Evolutionary conservation across 1,284 basidiomycete genomes (phyloP).

Genomic region (Lentinula novae-zelandiae): DNA sequence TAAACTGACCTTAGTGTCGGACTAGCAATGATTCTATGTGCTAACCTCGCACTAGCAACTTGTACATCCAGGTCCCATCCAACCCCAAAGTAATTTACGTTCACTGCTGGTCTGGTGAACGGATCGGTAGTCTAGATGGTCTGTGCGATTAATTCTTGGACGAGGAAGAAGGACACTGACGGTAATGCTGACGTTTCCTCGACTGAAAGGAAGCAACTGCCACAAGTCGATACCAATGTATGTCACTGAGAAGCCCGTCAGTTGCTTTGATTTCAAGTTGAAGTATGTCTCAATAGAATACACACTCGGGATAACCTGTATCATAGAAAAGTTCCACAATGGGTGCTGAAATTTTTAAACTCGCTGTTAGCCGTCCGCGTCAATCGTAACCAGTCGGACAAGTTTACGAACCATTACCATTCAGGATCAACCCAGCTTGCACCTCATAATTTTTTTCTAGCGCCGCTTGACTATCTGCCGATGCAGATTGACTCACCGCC

Average conservation of each 20-base stretch:
- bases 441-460: constrained; percentile 37
- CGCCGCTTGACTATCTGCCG: constrained; percentile 34
- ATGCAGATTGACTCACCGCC: constrained; percentile 37
- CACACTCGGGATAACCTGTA: constrained; percentile 35
- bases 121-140: constrained; percentile 36
- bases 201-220: constrained; percentile 51
- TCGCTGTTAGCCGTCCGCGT: constrained; percentile 2
- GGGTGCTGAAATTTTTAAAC: constrained; percentile 30
- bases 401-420: constrained; percentile 34
- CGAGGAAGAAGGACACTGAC: constrained; percentile 22
- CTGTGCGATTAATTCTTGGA: not conserved
- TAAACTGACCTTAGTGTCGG: constrained; percentile 34
- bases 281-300: constrained; percentile 18
- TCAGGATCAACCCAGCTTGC: constrained; percentile 41
- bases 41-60: constrained; percentile 41
- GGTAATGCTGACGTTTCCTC: constrained; percentile 45
- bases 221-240: constrained; percentile 50
- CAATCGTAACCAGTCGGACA: constrained; percentile 7
- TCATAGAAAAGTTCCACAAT: constrained; percentile 42
- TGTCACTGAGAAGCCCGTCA: constrained; percentile 23
- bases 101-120: constrained; percentile 40
- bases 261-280: not conserved
- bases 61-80: constrained; percentile 48
- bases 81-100: constrained; percentile 47
- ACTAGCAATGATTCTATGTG: constrained; percentile 39